Base-by-base conservation (phyloP, 1,284 basidiomycete genomes). In the Lentinula novae-zelandiae region DNA sequence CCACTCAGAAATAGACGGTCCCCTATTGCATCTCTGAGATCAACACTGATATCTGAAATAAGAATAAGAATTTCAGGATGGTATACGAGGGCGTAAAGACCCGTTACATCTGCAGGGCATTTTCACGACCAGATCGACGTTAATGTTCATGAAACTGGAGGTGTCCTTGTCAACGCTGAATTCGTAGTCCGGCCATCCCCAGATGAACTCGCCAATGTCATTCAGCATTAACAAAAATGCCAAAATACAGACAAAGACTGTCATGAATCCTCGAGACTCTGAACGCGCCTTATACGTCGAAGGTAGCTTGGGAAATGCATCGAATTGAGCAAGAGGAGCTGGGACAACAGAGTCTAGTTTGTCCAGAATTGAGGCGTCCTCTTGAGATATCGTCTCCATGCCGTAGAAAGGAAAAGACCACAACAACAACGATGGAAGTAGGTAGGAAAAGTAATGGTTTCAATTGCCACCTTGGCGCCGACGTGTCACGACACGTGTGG, bases 1-100 rank as follows among this genome's bases (percentile, higher is more conserved):
- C 83, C 56, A 62, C 72, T 95, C 60, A 98, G 82, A 71, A 92
- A 93, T 34, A 98, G 71, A 40, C 95, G 80, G 71, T 99, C 96
- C 0, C 96, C 96, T 6, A 96, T 84, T 0, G 92, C 92, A 72
- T 99, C 96, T 56, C 95, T 81, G 54, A 99, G 75, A 71, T 98
- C 96, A 22, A 98, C 87, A 54, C 87, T 90, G 58, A 99, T 78
- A 70, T 81, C 93, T 95, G 66, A 4, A 49, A 56, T 60, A 52
- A 27, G 27, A 65, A 17, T 62, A 56, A 17, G 55, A 56, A 10
- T 55, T 60, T 40, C 20, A 44, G 8, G 7, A 60, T 9, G 22
- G 4, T 3, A 13, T 44, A 31, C 46, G 5, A 31, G 33, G 42
- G 48, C 27, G 49, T 5, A 17, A 33, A 7, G 4, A 85, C 92